A percentile compares a stretch with the other conserved stretches of the same genome.
Conservation (phyloP, 148 eudicot genomes). For the Pouteria glomerata region DNA sequence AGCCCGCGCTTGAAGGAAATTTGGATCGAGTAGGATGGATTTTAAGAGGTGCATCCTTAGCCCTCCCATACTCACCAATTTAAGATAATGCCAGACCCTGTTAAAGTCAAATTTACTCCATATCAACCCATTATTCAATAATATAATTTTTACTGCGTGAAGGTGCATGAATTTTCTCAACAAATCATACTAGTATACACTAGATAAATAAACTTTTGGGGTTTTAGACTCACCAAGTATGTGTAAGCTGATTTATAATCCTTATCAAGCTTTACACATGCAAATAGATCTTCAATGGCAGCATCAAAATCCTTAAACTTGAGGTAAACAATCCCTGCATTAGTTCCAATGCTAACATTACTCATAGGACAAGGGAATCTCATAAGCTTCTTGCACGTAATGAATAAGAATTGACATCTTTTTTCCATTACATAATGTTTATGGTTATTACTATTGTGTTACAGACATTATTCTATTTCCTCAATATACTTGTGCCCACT, state of each 20-base stretch:
- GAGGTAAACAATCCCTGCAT: conserved; percentile 87
- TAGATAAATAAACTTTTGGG: neutral
- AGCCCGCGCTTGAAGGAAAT: conserved; percentile 86
- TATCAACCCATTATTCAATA: too few relatives aligned
- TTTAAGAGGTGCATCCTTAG: conserved; percentile 87
- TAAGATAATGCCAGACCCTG: conserved; percentile 90
- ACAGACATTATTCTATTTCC: too few relatives aligned
- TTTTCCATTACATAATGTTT: neutral
- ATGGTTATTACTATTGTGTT: too few relatives aligned
- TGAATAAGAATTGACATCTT: conserved; percentile 5
- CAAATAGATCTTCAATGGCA: conserved; percentile 81
- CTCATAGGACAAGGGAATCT: neutral
- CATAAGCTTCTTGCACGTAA: neutral
- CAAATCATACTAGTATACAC: neutral
- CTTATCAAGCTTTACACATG: conserved; percentile 66
- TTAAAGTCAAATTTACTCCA: conserved; percentile 7
- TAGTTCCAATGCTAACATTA: conserved; percentile 3
- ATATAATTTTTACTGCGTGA: too few relatives aligned
- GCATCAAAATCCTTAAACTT: conserved; percentile 88
- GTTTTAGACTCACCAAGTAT: conserved; percentile 58
- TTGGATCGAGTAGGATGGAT: conserved; percentile 63
- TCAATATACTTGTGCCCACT: too few relatives aligned
- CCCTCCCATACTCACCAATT: conserved; percentile 68
- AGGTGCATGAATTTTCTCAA: neutral
- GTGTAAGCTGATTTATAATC: conserved; percentile 87